Conservation (phyloP, 2,329 filamentous ascomycete species). For the Botryotinia narcissicola region DNA sequence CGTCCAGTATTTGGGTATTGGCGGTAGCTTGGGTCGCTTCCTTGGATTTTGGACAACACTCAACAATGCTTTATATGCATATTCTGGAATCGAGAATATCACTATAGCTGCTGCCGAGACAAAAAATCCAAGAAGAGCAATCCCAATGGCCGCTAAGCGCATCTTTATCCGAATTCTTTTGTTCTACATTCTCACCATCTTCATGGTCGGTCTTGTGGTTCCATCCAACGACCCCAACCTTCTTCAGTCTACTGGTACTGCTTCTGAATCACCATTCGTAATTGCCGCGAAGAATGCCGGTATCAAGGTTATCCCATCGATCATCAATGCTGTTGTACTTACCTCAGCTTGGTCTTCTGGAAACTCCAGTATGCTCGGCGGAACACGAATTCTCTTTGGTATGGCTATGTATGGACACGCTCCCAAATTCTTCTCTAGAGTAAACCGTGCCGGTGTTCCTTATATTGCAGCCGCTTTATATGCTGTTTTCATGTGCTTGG, state of each 20-base stretch:
- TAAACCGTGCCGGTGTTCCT: slow-evolving; percentile 54
- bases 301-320: slow-evolving; percentile 63
- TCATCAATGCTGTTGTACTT: slow-evolving; percentile 76
- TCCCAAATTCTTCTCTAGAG: slow-evolving; percentile 51
- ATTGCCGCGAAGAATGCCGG: slow-evolving; percentile 68
- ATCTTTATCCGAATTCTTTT: slow-evolving; percentile 55
- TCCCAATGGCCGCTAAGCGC: slow-evolving; percentile 50
- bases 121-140: slow-evolving; percentile 49
- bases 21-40: slow-evolving; percentile 58
- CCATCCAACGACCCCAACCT: slow-evolving; percentile 52
- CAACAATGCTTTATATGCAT: slow-evolving; percentile 46
- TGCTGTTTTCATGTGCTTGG: slow-evolving; percentile 57
- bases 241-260: slow-evolving; percentile 45
- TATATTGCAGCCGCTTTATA: slow-evolving; percentile 57
- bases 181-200: slow-evolving; percentile 51
- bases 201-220: slow-evolving; percentile 55
- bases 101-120: slow-evolving; percentile 56
- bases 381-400: slow-evolving; percentile 58
- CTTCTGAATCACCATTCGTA: slow-evolving; percentile 61
- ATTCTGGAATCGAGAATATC: slow-evolving; percentile 51
- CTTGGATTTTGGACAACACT: slow-evolving; percentile 48
- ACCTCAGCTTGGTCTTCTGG: slow-evolving; percentile 68
- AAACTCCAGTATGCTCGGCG: slow-evolving; percentile 62
- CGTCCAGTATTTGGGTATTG: slow-evolving; percentile 57
- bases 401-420: slow-evolving; percentile 55